Conservation (phyloP, 169 alveolate genomes). For the Neospora caninum region DNA sequence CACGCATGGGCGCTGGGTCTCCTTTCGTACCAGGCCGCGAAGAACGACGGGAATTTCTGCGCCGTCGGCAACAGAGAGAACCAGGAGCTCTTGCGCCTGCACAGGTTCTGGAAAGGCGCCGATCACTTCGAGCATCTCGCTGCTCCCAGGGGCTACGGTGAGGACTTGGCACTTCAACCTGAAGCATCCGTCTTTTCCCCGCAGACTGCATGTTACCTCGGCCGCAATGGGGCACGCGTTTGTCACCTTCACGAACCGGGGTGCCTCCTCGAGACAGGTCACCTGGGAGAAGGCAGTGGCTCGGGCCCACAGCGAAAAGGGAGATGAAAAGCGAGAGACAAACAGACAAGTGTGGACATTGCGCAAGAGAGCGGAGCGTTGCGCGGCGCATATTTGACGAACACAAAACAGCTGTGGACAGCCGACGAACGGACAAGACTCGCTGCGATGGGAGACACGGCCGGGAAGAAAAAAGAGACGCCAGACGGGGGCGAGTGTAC, state of each 20-base stretch:
- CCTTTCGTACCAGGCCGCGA: slow-evolving; percentile 77
- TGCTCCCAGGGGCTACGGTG: slow-evolving; percentile 87
- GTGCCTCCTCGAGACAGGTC: slow-evolving; percentile 79
- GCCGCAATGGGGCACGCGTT: slow-evolving; percentile 93
- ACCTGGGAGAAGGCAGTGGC: slow-evolving; percentile 82
- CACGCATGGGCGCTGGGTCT: too few relatives aligned
- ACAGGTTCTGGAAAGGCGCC: slow-evolving; percentile 92
- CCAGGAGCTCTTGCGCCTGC: slow-evolving; percentile 85
- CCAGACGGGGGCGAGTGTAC: too few relatives aligned
- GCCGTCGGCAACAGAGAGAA: slow-evolving; percentile 90
- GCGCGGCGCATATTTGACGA: too few relatives aligned
- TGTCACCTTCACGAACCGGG: slow-evolving; percentile 83
- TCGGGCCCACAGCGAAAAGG: too few relatives aligned
- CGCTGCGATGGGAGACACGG: too few relatives aligned
- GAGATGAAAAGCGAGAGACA: too few relatives aligned
- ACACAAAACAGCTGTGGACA: too few relatives aligned
- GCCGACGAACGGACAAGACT: too few relatives aligned
- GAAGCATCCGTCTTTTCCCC: slow-evolving; percentile 87
- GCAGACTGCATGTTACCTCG: slow-evolving; percentile 88
- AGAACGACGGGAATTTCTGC: slow-evolving; percentile 8
- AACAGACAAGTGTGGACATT: too few relatives aligned
- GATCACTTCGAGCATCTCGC: slow-evolving; percentile 83
- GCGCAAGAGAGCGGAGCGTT: too few relatives aligned
- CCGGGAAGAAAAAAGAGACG: too few relatives aligned
- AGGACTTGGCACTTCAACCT: slow-evolving; percentile 86